phyloP scores from a whole-genome alignment of 2,329 filamentous ascomycete genomes.

The Lomentospora prolificans region DNA sequence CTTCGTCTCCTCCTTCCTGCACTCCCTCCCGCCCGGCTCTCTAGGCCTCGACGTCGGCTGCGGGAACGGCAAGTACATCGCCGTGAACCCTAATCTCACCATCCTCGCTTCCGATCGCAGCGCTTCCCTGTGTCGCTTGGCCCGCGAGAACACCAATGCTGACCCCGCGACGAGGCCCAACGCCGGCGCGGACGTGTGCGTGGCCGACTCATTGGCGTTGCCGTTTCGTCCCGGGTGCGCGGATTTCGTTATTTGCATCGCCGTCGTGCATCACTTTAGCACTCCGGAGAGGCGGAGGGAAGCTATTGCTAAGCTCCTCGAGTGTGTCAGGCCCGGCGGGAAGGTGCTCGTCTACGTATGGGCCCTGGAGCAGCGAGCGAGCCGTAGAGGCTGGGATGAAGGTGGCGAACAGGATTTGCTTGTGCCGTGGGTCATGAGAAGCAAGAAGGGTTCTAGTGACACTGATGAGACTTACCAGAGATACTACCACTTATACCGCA shows the following conservation, averaged over 20 bases:
- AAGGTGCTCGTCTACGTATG: conserved; percentile 81
- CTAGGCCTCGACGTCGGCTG: conserved; percentile 88
- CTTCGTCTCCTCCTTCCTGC: conserved; percentile 71
- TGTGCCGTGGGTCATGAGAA: conserved; percentile 79
- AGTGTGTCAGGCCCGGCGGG: conserved; percentile 51
- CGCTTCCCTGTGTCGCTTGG: conserved; percentile 42
- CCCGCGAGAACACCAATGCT: conserved; percentile 20
- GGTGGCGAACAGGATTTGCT: conserved; percentile 80
- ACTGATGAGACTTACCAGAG: conserved; percentile 61
- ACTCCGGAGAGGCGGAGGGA: conserved; percentile 62
- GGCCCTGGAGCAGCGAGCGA: conserved; percentile 85
- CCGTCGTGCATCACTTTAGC: conserved; percentile 88
- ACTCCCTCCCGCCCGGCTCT: conserved; percentile 53
- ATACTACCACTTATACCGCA: conserved; percentile 87
- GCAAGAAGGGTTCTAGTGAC: conserved; percentile 7
- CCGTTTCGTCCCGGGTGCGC: conserved; percentile 54
- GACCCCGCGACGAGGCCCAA: conserved; percentile 15
- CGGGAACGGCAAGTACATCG: conserved; percentile 92
- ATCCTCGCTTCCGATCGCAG: conserved; percentile 74
- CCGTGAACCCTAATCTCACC: conserved; percentile 65
- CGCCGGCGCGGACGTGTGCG: conserved; percentile 53
- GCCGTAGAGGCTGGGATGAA: conserved; percentile 81
- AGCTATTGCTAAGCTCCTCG: conserved; percentile 62
- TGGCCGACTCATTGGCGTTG: conserved; percentile 75
- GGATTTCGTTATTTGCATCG: conserved; percentile 91